These are phyloP conservation scores for Venturiaceae sp. DNA, from an alignment of 2,329 filamentous ascomycete genomes.

Conservation along the genomic window DNA sequence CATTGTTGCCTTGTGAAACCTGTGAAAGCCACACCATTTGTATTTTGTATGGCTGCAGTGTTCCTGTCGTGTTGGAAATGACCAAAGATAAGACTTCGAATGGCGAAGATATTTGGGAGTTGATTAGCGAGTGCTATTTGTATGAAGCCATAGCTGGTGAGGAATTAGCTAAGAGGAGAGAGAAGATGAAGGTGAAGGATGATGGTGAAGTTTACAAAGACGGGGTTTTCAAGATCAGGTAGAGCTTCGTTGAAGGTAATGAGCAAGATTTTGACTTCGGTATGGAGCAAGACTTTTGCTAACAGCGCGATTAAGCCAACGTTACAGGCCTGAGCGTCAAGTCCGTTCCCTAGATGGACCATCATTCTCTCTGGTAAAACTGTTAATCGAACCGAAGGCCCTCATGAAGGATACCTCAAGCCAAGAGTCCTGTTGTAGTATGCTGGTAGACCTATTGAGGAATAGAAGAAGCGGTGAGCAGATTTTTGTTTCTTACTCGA, in stretches of 20 bases:
- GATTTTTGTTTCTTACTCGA: no score
- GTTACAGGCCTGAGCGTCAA: no score
- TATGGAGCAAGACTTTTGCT: no score
- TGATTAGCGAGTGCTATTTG: slow-evolving; percentile 8
- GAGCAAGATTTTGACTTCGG: background rate
- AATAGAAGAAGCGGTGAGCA: no score
- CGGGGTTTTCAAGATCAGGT: background rate
- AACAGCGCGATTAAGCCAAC: no score
- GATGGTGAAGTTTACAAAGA: background rate
- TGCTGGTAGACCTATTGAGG: no score
- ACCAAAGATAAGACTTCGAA: background rate
- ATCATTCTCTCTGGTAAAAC: no score
- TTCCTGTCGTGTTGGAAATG: background rate
- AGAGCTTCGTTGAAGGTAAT: background rate
- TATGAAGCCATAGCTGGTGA: slow-evolving; percentile 8
- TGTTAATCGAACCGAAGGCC: no score
- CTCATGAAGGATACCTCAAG: no score
- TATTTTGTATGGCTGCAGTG: slow-evolving; percentile 3
- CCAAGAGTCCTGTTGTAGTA: no score
- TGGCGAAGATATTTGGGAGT: background rate
- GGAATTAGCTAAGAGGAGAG: background rate
- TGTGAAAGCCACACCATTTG: background rate
- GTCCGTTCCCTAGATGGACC: no score
- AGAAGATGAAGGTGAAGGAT: background rate
- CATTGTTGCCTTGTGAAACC: background rate